Conservation (phyloP, 78 protist species). For the Dictyostelium purpureum region DNA sequence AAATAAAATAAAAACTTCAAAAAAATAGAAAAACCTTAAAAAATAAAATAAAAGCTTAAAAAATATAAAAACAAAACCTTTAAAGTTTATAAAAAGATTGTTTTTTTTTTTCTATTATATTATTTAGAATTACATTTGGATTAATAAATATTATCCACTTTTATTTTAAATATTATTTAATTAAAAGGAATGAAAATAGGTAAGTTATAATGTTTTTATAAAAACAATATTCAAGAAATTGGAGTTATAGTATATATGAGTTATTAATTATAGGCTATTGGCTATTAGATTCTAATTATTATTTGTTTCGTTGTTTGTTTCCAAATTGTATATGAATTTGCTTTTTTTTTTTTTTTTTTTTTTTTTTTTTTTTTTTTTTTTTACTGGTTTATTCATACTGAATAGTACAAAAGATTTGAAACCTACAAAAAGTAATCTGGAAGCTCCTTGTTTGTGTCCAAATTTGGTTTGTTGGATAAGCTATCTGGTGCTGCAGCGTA, state of each 20-base stretch:
- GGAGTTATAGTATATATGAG: too few species aligned
- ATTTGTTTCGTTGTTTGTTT: not conserved
- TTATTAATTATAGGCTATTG: too few species aligned
- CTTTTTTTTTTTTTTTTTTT: not conserved
- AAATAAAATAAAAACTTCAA: not conserved
- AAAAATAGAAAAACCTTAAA: not conserved
- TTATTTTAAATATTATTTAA: not conserved
- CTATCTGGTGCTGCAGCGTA: conserved; percentile 71
- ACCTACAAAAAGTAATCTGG: conserved; percentile 80
- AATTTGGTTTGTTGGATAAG: conserved; percentile 50
- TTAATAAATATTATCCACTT: not conserved
- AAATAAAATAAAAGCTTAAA: not conserved
- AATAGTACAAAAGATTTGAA: not conserved
- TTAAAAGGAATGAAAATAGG: too few species aligned
- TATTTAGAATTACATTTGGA: conserved; percentile 15
- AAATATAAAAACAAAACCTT: too few species aligned
- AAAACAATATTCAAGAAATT: too few species aligned
- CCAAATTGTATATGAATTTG: not conserved
- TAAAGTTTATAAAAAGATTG: too few species aligned
- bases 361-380: not conserved
- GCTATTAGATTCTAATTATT: too few species aligned
- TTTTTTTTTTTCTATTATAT: not conserved
- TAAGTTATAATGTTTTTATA: too few species aligned
- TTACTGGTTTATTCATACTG: not conserved
- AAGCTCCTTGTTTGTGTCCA: conserved; percentile 60